Base-by-base conservation (phyloP, 192 early-diverging fungal genomes). In the Globomyces pollinis-pini region DNA sequence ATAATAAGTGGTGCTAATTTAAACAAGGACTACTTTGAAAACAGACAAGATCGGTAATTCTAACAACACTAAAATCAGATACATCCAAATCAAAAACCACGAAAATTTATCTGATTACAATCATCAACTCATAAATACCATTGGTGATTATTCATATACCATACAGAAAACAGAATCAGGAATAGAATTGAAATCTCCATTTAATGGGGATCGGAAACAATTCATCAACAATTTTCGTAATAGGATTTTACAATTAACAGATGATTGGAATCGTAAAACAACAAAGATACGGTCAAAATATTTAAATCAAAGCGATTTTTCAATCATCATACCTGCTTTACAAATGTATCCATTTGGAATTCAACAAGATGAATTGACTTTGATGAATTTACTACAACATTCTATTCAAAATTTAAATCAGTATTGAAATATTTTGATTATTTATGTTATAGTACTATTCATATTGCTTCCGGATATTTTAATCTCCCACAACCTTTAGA, bases 31-130 rank as follows among this genome's bases (percentile, higher is more conserved):
- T 99, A 99, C 67, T 99, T 99, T 75, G 85, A 81, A 13, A 83
- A 90, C 72, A 79, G 96, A 6, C 96, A 99, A 68, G 96, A 99
- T 73, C 85, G 96, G 20, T 97, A 96, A 50, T 78, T 97, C 45
- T 60, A n/a, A n/a, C n/a, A n/a, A n/a, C n/a, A n/a, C n/a, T n/a
- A n/a, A n/a, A n/a, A n/a, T n/a, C n/a, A n/a, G n/a, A n/a, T n/a
- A n/a, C n/a, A n/a, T n/a, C n/a, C n/a, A n/a, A n/a, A n/a, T 73
- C 56, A 86, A 96, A 58, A 47, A 72, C 28, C 59, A 67, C 1
- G 50, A 51, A 29, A 63, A 66, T 1, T 39, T 99, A 16, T 76
- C 81, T 0, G 61, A 76, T 16, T 94, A 94, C 62, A 96, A 86
- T 70, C 62, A 39, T 11, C 75, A 82, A 20, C 72, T 98, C 24